Evolutionary conservation across 2,329 filamentous ascomycete genomes (phyloP).

Genomic region (Exophiala viscosa): DNA sequence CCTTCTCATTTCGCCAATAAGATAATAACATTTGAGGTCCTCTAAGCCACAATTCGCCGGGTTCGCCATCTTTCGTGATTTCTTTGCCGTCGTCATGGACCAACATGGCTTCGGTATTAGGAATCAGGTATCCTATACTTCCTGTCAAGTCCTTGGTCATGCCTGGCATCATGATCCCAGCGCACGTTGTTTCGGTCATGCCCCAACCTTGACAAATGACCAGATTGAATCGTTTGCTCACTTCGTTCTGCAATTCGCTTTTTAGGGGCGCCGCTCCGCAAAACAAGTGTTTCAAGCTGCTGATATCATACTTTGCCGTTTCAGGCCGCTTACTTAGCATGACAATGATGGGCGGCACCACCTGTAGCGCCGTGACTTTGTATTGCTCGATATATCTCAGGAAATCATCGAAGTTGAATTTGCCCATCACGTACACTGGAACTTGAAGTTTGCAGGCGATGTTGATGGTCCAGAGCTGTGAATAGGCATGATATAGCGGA

Average conservation of each 20-base stretch:
- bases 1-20: slow-evolving; percentile 38
- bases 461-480: slow-evolving; percentile 48
- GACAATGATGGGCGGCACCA: slow-evolving; percentile 59
- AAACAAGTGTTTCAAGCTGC: slow-evolving; percentile 51
- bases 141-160: slow-evolving; percentile 45
- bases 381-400: slow-evolving; percentile 51
- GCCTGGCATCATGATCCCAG: slow-evolving; percentile 35
- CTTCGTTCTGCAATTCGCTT: slow-evolving; percentile 52
- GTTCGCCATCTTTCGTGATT: slow-evolving; percentile 58
- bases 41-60: slow-evolving; percentile 54
- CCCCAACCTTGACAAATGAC: slow-evolving; percentile 52
- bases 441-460: slow-evolving; percentile 62
- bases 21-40: slow-evolving; percentile 36
- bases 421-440: slow-evolving; percentile 60
- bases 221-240: slow-evolving; percentile 49
- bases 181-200: slow-evolving; percentile 54
- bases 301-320: slow-evolving; percentile 54
- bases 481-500: slow-evolving; percentile 46
- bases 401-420: slow-evolving; percentile 57
- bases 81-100: slow-evolving; percentile 66
- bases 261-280: slow-evolving; percentile 57
- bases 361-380: slow-evolving; percentile 53
- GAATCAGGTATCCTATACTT: slow-evolving; percentile 47
- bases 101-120: slow-evolving; percentile 51
- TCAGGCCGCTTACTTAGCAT: slow-evolving; percentile 55